phyloP scores from a whole-genome alignment of 768 basidiomycete genomes.

The Gymnopilus dilepis region DNA sequence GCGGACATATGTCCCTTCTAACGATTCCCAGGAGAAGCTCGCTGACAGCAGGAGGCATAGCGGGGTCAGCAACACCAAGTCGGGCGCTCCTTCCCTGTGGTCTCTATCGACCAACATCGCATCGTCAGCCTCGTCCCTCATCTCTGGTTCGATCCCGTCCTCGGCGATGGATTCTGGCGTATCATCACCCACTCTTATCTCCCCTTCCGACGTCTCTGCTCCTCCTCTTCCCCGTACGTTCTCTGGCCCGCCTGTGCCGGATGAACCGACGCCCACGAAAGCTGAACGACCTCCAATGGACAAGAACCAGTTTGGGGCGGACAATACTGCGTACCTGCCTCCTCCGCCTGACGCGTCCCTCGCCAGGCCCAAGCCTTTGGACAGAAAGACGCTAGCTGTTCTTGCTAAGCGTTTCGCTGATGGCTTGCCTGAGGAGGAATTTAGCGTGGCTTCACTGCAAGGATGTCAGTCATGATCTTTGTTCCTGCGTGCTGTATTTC shows the following conservation, averaged over 20 bases:
- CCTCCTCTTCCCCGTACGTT: slow-evolving; percentile 28
- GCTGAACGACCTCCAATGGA: slow-evolving; percentile 13
- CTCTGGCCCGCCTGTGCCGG: slow-evolving; percentile 19
- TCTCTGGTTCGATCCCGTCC: slow-evolving; percentile 29
- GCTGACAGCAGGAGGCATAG: neutral
- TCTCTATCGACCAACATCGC: slow-evolving; percentile 43
- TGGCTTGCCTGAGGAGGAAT: slow-evolving; percentile 82
- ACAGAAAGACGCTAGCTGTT: slow-evolving; percentile 62
- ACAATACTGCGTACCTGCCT: slow-evolving; percentile 65
- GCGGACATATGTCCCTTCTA: slow-evolving; percentile 17
- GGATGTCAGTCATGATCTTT: slow-evolving; percentile 73
- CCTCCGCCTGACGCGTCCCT: slow-evolving; percentile 69
- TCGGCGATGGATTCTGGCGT: slow-evolving; percentile 13
- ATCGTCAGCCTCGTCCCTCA: slow-evolving; percentile 50
- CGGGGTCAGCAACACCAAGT: neutral
- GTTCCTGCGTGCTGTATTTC: slow-evolving; percentile 9
- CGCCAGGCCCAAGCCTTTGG: slow-evolving; percentile 63
- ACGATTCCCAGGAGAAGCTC: neutral
- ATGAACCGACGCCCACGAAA: neutral
- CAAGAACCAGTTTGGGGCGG: slow-evolving; percentile 54
- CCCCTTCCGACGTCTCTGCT: neutral
- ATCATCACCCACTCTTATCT: slow-evolving; percentile 13
- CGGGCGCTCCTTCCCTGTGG: slow-evolving; percentile 37
- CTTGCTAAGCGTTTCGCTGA: slow-evolving; percentile 84
- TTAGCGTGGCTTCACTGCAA: slow-evolving; percentile 89